Conservation (phyloP, 768 basidiomycete species). For the Candolleomyces aberdarensis region DNA sequence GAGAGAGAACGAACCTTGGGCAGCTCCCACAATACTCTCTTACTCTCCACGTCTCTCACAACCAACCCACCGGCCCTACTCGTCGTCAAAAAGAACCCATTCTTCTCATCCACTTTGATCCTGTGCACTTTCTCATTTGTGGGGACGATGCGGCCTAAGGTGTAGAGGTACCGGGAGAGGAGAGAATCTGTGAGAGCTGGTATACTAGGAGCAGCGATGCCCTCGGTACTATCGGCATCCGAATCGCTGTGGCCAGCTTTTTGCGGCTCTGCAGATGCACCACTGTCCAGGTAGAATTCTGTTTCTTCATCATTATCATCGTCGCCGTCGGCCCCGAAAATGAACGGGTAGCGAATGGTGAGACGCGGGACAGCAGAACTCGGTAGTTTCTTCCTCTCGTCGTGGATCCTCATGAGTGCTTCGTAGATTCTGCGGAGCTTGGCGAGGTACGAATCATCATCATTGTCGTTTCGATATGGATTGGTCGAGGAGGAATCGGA, state of each 20-base stretch:
- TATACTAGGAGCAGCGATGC: background rate
- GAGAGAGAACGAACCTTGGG: slow-evolving; percentile 36
- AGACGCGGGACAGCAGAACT: too few species aligned
- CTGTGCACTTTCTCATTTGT: slow-evolving; percentile 49
- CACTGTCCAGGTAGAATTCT: background rate
- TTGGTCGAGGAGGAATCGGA: background rate
- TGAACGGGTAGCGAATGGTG: too few species aligned
- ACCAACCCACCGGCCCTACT: slow-evolving; percentile 49
- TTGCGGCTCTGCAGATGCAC: background rate
- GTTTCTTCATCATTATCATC: background rate
- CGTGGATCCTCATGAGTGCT: too few species aligned
- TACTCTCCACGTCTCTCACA: slow-evolving; percentile 53
- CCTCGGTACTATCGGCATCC: background rate
- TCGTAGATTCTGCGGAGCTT: too few species aligned
- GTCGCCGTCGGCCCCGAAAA: background rate
- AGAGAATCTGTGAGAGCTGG: background rate
- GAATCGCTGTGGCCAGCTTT: background rate
- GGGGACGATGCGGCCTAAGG: background rate
- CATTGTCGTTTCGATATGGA: background rate
- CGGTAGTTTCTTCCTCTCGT: too few species aligned
- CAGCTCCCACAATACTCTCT: slow-evolving; percentile 58
- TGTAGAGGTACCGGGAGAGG: background rate
- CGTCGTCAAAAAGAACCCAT: slow-evolving; percentile 59
- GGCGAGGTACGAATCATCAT: background rate
- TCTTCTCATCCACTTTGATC: slow-evolving; percentile 71